Evolutionary conservation across 2,329 filamentous ascomycete species (phyloP), one percentile per base, ranked within the genome.

Genomic region (Trichoderma sp.): DNA sequence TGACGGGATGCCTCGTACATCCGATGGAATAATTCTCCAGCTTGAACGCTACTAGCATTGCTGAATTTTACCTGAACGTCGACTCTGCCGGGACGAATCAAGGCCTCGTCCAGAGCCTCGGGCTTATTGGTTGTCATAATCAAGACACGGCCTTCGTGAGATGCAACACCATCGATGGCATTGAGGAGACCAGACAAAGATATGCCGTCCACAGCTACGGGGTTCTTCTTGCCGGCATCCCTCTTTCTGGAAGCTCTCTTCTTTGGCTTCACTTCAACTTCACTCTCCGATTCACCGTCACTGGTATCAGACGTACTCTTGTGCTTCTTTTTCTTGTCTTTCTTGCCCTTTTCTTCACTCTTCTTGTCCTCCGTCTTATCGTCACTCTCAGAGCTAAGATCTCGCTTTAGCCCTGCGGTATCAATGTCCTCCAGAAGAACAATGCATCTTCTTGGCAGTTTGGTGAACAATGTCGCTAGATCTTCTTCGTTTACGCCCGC

Each of bases 121-220:
- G 92, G 92, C 76, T 91, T 89, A 83, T 96, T 97, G 38, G 93
- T 95, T 0, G 94, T 95, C 92, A 95, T 95, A 84, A 96, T 92
- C 21, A 96, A 88, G 14, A 96, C 90, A 63, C 93, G 90, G 31
- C 93, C 94, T 84, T 96, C 94, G 79, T 94, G 93, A 3, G 91
- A 93, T 1, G 93, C 93, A 1, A 95, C 93, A 73, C 94, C 93
- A 80, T 97, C 94, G 76, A 97, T 94, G 75, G 93, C 93, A 83
- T 97, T 97, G 69, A 97, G 88, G 1, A 97, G 88, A 0, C 94
- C 94, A 0, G 93, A 94, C 2, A 97, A 88, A 1, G 93, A 94
- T 78, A 95, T 94, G n/a, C 88, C 79, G 50, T 84, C 80, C 21
- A 79, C 21, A 45, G 78, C 7, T 45, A 81, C 29, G 68, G 78